These are phyloP conservation scores for Coleophoma cylindrospora DNA, from an alignment of 2,329 filamentous ascomycete species.

Conservation along the genomic window DNA sequence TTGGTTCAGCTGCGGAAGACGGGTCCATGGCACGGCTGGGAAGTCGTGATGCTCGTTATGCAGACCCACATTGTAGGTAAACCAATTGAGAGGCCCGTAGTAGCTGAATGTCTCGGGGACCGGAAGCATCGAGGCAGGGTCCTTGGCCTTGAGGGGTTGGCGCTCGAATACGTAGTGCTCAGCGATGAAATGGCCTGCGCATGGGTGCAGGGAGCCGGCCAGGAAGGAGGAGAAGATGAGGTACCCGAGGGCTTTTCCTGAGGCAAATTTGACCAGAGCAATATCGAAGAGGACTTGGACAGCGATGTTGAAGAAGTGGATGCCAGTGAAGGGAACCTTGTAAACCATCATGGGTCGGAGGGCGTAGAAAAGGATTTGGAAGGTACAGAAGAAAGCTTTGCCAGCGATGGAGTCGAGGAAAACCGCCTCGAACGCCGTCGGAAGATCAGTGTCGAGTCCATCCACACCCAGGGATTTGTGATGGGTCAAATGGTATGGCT, in stretches of 20 bases:
- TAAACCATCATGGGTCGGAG: conserved; percentile 93
- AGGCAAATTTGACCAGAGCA: conserved; percentile 55
- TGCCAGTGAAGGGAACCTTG: conserved; percentile 76
- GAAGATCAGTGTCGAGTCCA: conserved; percentile 92
- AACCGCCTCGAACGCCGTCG: conserved; percentile 83
- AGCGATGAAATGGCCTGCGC: conserved; percentile 96
- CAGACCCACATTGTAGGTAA: conserved; percentile 95
- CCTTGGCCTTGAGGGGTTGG: conserved; percentile 40
- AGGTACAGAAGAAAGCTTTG: conserved; percentile 98
- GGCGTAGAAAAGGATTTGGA: conserved; percentile 99
- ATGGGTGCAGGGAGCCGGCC: conserved; percentile 87
- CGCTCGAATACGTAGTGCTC: conserved; percentile 87
- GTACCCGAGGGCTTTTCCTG: conserved; percentile 68
- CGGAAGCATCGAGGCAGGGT: conserved; percentile 50
- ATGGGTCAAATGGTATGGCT: conserved; percentile 97
- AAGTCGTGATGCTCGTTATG: conserved; percentile 99
- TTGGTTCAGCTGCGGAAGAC: conserved; percentile 68
- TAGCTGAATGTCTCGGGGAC: conserved; percentile 96
- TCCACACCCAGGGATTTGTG: conserved; percentile 98
- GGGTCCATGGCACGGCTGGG: conserved; percentile 92
- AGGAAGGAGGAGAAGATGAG: conserved; percentile 87
- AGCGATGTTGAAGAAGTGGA: conserved; percentile 78
- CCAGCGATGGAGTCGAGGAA: conserved; percentile 92
- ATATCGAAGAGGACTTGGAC: conserved; percentile 77
- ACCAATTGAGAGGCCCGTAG: conserved; percentile 85